A percentile compares a stretch with the other conserved stretches of the same genome.
These are phyloP conservation scores for Scedosporium aurantiacum DNA, from an alignment of 2,329 filamentous ascomycete species.

Conservation along the genomic window DNA sequence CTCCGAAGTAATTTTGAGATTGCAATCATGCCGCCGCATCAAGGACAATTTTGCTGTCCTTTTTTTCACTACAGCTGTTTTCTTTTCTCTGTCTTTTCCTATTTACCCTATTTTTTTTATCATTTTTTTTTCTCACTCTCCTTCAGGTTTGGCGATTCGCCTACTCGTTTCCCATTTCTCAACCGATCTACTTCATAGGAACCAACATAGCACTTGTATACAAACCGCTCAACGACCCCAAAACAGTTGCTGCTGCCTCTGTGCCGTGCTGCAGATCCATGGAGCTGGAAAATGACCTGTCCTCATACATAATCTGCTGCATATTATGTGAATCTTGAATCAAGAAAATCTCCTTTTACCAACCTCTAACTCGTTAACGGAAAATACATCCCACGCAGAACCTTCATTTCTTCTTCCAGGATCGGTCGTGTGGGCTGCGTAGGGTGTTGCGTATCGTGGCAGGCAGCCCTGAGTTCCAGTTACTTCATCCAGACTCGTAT, in stretches of 20 bases:
- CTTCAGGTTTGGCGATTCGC: too few species aligned
- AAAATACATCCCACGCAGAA: background rate
- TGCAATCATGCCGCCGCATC: too few species aligned
- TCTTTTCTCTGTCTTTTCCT: too few species aligned
- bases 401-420: background rate
- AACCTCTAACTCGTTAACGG: background rate
- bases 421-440: background rate
- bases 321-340: background rate
- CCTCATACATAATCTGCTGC: background rate
- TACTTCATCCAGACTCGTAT: background rate
- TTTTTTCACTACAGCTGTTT: too few species aligned
- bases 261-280: background rate
- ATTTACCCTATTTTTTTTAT: background rate
- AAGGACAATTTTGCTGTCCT: too few species aligned
- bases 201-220: too few species aligned
- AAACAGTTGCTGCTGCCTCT: background rate
- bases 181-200: too few species aligned
- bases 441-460: background rate
- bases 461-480: background rate
- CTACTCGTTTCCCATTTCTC: too few species aligned
- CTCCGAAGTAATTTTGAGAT: too few species aligned
- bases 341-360: background rate
- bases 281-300: conserved; percentile 4
- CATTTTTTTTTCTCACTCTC: background rate
- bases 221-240: too few species aligned